Base-by-base conservation (phyloP, 2,329 filamentous ascomycete species). In the Metarhizium humberi region DNA sequence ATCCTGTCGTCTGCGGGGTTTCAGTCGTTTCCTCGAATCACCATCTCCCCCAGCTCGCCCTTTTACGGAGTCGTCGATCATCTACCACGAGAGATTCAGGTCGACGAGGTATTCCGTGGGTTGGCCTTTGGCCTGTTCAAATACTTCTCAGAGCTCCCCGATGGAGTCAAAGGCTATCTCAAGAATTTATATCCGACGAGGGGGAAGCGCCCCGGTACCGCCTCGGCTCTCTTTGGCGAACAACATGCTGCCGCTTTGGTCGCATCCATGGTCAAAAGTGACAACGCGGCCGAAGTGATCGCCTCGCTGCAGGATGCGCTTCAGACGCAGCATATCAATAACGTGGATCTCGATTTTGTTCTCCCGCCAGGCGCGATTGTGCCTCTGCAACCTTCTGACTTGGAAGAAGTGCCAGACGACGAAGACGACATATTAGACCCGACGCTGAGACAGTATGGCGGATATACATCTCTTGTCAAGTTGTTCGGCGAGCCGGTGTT, bases 171-270 rank as follows among this genome's bases (percentile, higher is more conserved):
- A 75, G 78, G 78, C 63, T 79, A 84, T 58, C 79, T 95, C 69
- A 83, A 78, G 61, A 78, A 78, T 62, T 71, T 75, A 42, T 83
- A 81, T 61, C 78, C 79, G 42, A 75, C 77, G 14, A 71, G 78
- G 63, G 77, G 76, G 25, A 77, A 80, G 56, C 76, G 81, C 52
- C 83, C 86, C 5, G 81, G 82, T 45, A 86, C 84, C 46, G 79
- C 81, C 1, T 82, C 87, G 20, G 77, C 78, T 47, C 78, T 96
- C 57, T 97, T 97, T 71, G 83, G 88, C 59, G 91, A 96, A 68
- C 86, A 92, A 70, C 94, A 99, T 79, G 91, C 92, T 20, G 94
- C 92, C 47, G 89, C 95, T 64, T 74, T 99, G 57, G 92, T 92
- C 53, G 87, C 88, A 69, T 83, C 84, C 52, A 94, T 97, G 86